Conservation (phyloP, 1,139 yeast genomes). For the Lodderomyces pseudojiufengensis region DNA sequence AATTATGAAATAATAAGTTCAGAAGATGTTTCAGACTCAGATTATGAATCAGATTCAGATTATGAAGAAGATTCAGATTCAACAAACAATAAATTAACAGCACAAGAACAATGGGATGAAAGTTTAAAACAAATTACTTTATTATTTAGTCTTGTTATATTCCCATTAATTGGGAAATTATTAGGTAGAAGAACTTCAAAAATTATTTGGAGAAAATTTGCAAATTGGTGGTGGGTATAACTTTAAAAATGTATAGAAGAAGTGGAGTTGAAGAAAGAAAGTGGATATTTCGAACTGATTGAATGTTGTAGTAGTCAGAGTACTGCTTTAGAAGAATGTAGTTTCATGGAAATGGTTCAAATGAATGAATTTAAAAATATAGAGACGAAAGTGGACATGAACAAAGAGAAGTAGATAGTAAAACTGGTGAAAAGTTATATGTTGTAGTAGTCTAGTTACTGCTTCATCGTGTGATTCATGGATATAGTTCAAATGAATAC, state of each 20-base stretch:
- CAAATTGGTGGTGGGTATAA: slow-evolving; percentile 27
- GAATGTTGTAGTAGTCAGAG: too few species aligned
- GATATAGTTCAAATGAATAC: too few species aligned
- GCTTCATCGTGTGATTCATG: too few species aligned
- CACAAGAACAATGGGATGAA: slow-evolving; percentile 82
- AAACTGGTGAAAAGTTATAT: too few species aligned
- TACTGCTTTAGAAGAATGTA: too few species aligned
- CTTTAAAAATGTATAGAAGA: background rate
- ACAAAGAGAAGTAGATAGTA: too few species aligned
- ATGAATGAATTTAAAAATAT: too few species aligned
- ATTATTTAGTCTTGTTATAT: slow-evolving; percentile 52
- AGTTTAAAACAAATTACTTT: slow-evolving; percentile 59
- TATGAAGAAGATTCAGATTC: slow-evolving; percentile 12
- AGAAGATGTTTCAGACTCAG: slow-evolving; percentile 3
- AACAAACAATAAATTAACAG: slow-evolving; percentile 24
- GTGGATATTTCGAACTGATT: too few species aligned
- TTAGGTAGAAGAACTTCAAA: slow-evolving; percentile 64
- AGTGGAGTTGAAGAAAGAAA: background rate
- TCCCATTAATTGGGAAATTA: slow-evolving; percentile 70
- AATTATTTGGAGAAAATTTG: slow-evolving; percentile 31
- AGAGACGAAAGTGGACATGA: too few species aligned
- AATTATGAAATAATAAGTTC: too few species aligned
- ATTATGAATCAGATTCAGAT: slow-evolving; percentile 13
- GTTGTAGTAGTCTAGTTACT: too few species aligned
- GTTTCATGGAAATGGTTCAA: too few species aligned